Percentiles rank a stretch among this genome's conserved stretches.
Conservation (phyloP, 2,329 filamentous ascomycete genomes). For the Polychaeton citri region DNA sequence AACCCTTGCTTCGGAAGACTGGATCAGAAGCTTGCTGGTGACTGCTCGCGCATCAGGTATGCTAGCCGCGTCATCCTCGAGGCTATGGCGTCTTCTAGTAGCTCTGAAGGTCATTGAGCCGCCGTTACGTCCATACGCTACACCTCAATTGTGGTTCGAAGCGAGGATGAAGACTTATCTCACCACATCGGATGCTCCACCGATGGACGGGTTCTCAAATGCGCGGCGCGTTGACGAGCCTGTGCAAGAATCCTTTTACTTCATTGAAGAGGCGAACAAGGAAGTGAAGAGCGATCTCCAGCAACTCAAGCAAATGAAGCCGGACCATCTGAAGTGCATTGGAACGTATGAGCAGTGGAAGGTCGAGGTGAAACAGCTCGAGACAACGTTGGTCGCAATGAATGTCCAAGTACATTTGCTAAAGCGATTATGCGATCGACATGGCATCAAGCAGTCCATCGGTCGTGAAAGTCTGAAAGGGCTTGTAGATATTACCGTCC, state of each 20-base stretch:
- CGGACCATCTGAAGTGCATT: conserved; percentile 18
- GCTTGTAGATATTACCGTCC: conserved; percentile 22
- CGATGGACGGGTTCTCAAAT: conserved; percentile 42
- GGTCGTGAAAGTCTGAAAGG: conserved; percentile 5
- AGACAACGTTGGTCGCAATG: conserved; percentile 19
- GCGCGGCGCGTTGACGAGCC: conserved; percentile 4
- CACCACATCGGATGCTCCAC: neutral
- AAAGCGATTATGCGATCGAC: conserved; percentile 8
- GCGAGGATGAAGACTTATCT: conserved; percentile 78
- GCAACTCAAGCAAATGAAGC: conserved; percentile 23
- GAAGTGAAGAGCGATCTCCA: conserved; percentile 23
- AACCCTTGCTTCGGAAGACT: conserved; percentile 7
- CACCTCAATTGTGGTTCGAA: conserved; percentile 58
- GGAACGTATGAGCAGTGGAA: conserved; percentile 27
- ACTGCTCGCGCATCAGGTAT: conserved; percentile 15
- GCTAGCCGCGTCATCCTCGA: conserved; percentile 19
- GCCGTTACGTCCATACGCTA: conserved; percentile 50
- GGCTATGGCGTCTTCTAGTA: conserved; percentile 53
- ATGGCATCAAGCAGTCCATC: conserved; percentile 6
- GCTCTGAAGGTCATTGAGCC: conserved; percentile 42
- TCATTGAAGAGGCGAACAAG: conserved; percentile 15
- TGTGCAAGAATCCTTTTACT: conserved; percentile 1
- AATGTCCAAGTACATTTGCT: conserved; percentile 15
- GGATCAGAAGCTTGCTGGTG: conserved; percentile 16
- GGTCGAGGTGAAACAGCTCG: conserved; percentile 18